Percentiles rank a stretch among this genome's conserved stretches.
phyloP scores from a whole-genome alignment of 2,329 filamentous ascomycete species.

The Sclerotinia nivalis region DNA sequence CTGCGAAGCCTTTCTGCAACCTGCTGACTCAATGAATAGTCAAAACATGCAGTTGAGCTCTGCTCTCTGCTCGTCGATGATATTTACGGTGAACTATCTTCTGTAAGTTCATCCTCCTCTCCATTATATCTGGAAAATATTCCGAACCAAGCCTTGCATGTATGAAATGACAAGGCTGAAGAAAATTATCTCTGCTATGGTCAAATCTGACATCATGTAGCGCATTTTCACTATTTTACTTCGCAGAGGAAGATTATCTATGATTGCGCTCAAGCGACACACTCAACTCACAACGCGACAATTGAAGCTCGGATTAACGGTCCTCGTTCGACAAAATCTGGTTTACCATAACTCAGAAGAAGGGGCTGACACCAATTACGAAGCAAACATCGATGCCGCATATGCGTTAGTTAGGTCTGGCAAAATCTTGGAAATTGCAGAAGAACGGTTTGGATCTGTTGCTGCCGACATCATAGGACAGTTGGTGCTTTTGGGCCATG shows the following conservation, averaged over 20 bases:
- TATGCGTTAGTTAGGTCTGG: conserved; percentile 82
- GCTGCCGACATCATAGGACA: conserved; percentile 75
- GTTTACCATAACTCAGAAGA: conserved; percentile 64
- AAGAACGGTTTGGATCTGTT: conserved; percentile 70
- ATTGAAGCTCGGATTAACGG: conserved; percentile 76
- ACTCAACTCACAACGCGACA: conserved; percentile 74
- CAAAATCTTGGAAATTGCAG: conserved; percentile 76
- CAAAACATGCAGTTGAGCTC: conserved; percentile 79
- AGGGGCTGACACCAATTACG: conserved; percentile 70
- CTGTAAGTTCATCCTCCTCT: conserved; percentile 59
- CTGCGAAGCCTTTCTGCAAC: not conserved
- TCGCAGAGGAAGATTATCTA: conserved; percentile 73
- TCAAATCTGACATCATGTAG: conserved; percentile 50
- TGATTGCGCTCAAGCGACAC: conserved; percentile 67
- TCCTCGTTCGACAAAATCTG: conserved; percentile 86
- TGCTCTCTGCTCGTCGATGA: conserved; percentile 88
- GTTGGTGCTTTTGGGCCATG: conserved; percentile 75
- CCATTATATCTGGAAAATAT: not conserved
- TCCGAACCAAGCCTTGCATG: conserved; percentile 2
- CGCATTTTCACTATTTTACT: conserved; percentile 81
- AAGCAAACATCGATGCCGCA: conserved; percentile 76
- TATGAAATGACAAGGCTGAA: conserved; percentile 26
- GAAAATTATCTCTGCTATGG: conserved; percentile 7
- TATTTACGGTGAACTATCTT: conserved; percentile 85
- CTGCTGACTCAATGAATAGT: conserved; percentile 45